A percentile compares a stretch with the other conserved stretches of the same genome.
Conservation (phyloP, 2,329 filamentous ascomycete genomes). For the Penicillium glabrum region DNA sequence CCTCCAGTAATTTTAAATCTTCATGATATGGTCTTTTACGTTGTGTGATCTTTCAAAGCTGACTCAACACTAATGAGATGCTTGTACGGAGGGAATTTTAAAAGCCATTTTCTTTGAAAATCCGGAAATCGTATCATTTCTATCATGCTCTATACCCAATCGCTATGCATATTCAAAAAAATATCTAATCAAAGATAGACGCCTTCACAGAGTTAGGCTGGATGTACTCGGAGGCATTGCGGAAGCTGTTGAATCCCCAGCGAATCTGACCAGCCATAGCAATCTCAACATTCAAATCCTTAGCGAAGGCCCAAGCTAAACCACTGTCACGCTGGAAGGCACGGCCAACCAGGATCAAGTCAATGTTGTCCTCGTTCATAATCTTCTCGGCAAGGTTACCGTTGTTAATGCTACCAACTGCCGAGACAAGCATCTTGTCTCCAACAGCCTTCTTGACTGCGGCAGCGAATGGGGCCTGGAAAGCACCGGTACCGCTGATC, state of each 20-base stretch:
- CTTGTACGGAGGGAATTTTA: no score
- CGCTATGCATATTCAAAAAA: background rate
- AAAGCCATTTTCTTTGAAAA: background rate
- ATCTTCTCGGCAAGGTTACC: constrained; percentile 68
- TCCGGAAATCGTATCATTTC: background rate
- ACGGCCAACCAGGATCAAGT: constrained; percentile 61
- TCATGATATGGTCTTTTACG: no score
- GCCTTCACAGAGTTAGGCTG: constrained; percentile 26
- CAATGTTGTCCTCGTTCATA: constrained; percentile 54
- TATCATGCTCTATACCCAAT: background rate
- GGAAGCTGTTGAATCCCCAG: constrained; percentile 31
- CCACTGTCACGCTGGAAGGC: constrained; percentile 27
- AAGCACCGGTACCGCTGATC: constrained; percentile 56
- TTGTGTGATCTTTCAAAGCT: no score
- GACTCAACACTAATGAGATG: no score
- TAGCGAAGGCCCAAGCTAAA: constrained; percentile 27
- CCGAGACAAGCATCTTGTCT: constrained; percentile 67
- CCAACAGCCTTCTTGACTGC: constrained; percentile 72
- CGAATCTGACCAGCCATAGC: constrained; percentile 33
- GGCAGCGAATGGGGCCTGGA: constrained; percentile 73
- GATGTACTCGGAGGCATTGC: constrained; percentile 27
- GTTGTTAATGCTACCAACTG: constrained; percentile 72
- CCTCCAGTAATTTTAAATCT: no score
- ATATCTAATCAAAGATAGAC: constrained; percentile 26
- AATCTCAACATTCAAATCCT: constrained; percentile 31